Percentiles rank a stretch among this genome's conserved stretches.
Conservation (phyloP, 176 grass and related monocot genomes). For the Carex scoparia region DNA sequence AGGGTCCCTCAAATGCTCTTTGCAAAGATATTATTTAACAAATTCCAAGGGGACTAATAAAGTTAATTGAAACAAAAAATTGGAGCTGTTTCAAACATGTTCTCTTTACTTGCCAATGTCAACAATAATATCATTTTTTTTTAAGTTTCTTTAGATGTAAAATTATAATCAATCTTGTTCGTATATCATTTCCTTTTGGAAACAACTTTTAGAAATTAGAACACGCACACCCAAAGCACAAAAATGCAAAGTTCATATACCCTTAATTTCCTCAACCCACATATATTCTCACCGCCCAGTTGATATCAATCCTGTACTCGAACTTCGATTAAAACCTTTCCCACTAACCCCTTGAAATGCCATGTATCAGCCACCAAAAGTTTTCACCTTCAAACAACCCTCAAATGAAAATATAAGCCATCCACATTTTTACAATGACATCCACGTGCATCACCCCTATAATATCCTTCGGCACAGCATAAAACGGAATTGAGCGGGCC, state of each 20-base stretch:
- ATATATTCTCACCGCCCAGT: not conserved
- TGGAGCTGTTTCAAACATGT: not conserved
- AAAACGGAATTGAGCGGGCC: not conserved
- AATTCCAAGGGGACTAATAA: not conserved
- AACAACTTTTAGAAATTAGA: not conserved
- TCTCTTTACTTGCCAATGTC: not conserved
- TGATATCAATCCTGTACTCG: not conserved
- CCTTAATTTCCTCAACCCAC: not conserved
- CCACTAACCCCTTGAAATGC: not conserved
- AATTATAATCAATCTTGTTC: not conserved
- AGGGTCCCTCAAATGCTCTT: not conserved
- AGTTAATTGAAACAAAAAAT: not conserved
- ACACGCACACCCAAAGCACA: not conserved
- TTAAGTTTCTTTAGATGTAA: not conserved
- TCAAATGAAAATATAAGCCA: not conserved
- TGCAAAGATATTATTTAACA: not conserved
- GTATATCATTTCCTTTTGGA: not conserved
- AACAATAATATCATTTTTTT: not conserved
- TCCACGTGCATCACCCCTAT: not conserved
- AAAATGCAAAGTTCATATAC: not conserved
- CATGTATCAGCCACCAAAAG: not conserved
- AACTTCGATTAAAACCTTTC: not conserved
- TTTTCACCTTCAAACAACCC: not conserved
- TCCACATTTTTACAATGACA: not conserved
- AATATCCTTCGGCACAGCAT: not conserved